Base-by-base conservation (phyloP, 805 yeast species). In the Candida maesae region DNA sequence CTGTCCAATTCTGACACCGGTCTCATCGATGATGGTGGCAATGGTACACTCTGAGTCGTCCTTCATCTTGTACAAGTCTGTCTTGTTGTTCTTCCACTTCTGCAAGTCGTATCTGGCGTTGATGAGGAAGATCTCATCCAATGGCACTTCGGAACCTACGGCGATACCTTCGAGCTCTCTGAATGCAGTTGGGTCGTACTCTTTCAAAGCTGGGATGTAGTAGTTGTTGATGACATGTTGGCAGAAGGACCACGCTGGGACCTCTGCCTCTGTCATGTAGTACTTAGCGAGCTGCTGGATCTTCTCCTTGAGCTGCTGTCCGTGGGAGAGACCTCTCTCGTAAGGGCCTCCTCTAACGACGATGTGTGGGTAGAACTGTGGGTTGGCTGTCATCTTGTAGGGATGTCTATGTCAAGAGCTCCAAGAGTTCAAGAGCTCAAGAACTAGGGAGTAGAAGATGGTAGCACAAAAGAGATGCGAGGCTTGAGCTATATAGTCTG, bases 41-140 rank as follows among this genome's bases (percentile, higher is more conserved):
- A 42, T 44, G 12, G 49, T 45, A 31, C 49, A 45, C 33, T 45
- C 49, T 11, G 43, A 38, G 17, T 41, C 39, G 35, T 45, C 49
- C 31, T 41, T 45, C 34, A 45, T 19, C 35, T 44, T 41, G 36
- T 44, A 35, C 13, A 41, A 14, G 12, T 44, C 39, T 1, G 16
- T 27, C 30, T 35, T 38, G 36, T 41, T 38, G 36, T 45, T 45
- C 33, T 33, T 41, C 36, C 44, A 45, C 34, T 45, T 45, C 24
- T 44, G 44, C 16, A 45, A 16, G 25, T 45, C 49, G 21, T 45
- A 45, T 38, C 49, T 41, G 3, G 49, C 49, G 42, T 45, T 45
- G 28, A 45, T 45, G 29, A 45, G 35, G 31, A 35, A 41, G 36
- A 45, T 45, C 18, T 41, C 33, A 24, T 45, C 49, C 11, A 45